Conservation (phyloP, 1,139 yeast species). For the Fermentozyma sake region DNA sequence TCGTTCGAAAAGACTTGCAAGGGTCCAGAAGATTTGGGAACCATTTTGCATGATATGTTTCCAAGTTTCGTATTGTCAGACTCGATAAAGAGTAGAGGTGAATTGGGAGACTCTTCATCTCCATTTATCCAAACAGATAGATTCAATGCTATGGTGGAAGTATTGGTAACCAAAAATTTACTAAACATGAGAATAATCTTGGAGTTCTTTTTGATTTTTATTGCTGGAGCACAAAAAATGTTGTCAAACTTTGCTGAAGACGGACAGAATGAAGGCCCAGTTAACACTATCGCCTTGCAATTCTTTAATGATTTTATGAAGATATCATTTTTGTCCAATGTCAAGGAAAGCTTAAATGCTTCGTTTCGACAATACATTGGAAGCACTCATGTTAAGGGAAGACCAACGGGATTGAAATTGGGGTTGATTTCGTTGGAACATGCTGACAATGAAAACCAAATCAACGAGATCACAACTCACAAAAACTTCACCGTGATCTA, state of each 20-base stretch:
- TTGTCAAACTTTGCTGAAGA: constrained; percentile 14
- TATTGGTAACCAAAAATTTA: constrained; percentile 70
- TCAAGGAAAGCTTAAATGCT: constrained; percentile 50
- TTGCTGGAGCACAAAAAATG: constrained; percentile 43
- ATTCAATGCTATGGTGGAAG: constrained; percentile 53
- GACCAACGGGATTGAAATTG: constrained; percentile 15
- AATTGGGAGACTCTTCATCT: constrained; percentile 18
- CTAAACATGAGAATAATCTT: constrained; percentile 76
- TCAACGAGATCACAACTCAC: constrained; percentile 1
- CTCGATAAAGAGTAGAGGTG: constrained; percentile 9
- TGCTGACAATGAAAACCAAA: constrained; percentile 3
- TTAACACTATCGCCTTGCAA: constrained; percentile 26
- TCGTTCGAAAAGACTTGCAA: constrained; percentile 28
- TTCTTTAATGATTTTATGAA: constrained; percentile 68
- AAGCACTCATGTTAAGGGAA: constrained; percentile 7
- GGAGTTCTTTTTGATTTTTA: constrained; percentile 56
- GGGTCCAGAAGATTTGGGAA: constrained; percentile 41
- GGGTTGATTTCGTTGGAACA: constrained; percentile 17
- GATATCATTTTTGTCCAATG: constrained; percentile 56
- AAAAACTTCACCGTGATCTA: constrained; percentile 19
- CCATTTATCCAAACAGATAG: constrained; percentile 60
- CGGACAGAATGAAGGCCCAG: constrained; percentile 7
- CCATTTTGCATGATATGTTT: constrained; percentile 52
- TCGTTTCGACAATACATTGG: constrained; percentile 31
- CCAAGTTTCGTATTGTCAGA: constrained; percentile 52